Conservation (phyloP, 1,139 yeast species). For the Meyerozyma elateridarum region DNA sequence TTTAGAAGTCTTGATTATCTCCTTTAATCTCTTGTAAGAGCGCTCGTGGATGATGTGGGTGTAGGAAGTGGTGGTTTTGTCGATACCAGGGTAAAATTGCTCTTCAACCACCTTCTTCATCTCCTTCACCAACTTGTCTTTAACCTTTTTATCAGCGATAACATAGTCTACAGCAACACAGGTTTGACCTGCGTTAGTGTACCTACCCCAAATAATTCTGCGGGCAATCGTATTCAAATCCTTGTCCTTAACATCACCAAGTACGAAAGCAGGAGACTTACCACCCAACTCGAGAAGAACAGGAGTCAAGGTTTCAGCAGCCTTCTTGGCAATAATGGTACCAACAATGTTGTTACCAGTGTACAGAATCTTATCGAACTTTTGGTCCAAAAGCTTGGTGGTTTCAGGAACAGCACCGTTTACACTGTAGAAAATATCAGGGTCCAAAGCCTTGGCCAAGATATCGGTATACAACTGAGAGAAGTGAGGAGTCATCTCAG, state of each 20-base stretch:
- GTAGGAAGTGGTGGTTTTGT: constrained; percentile 27
- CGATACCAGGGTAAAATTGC: constrained; percentile 42
- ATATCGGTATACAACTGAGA: constrained; percentile 52
- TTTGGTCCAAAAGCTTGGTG: constrained; percentile 54
- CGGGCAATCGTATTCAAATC: constrained; percentile 52
- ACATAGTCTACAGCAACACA: constrained; percentile 88
- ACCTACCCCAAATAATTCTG: constrained; percentile 74
- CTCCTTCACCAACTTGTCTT: constrained; percentile 42
- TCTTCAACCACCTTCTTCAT: constrained; percentile 39
- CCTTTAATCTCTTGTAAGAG: constrained; percentile 49
- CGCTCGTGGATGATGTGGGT: constrained; percentile 64
- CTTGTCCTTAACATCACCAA: constrained; percentile 41
- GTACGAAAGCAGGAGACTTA: constrained; percentile 75
- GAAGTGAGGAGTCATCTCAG: constrained; percentile 68
- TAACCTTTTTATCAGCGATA: constrained; percentile 48
- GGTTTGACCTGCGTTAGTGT: constrained; percentile 79
- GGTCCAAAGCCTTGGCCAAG: constrained; percentile 49
- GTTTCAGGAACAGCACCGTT: constrained; percentile 76
- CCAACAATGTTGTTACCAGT: constrained; percentile 87
- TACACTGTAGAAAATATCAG: constrained; percentile 55
- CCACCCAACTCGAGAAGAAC: constrained; percentile 84
- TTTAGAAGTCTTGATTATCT: constrained; percentile 44
- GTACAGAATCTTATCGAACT: constrained; percentile 78
- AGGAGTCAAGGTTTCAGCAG: constrained; percentile 83
- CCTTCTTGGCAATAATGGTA: constrained; percentile 68